Percentiles rank a stretch among this genome's conserved stretches.
These are phyloP conservation scores for Mimosa pudica DNA, from an alignment of 306 rosid species.

Conservation along the genomic window DNA sequence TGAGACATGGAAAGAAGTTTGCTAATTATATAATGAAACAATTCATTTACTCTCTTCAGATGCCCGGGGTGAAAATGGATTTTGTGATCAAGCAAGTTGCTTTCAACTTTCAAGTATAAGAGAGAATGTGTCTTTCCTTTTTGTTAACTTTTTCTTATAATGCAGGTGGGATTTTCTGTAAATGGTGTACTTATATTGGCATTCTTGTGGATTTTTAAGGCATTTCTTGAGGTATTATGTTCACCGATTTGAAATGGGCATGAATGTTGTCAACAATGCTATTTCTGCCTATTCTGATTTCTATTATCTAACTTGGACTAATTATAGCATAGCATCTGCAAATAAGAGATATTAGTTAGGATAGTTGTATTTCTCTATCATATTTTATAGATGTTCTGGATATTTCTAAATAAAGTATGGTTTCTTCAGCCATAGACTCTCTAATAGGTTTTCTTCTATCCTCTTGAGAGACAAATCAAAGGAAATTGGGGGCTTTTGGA, in stretches of 20 bases:
- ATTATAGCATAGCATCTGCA: neutral
- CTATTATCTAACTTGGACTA: neutral
- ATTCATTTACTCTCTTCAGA: neutral
- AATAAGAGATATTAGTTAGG: neutral
- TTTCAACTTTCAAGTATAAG: neutral
- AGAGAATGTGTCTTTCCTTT: neutral
- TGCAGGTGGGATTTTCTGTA: constrained; percentile 70
- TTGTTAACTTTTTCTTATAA: neutral
- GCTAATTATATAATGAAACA: neutral
- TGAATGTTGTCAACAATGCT: neutral
- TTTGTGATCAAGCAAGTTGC: neutral
- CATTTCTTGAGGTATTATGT: constrained; percentile 70
- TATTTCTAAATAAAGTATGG: too few species aligned
- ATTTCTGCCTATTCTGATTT: neutral
- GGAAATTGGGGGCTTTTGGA: neutral
- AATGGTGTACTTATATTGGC: constrained; percentile 69
- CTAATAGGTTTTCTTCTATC: neutral
- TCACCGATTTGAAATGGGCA: neutral
- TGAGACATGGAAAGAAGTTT: neutral
- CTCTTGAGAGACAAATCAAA: neutral
- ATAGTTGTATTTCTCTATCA: neutral
- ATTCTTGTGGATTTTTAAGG: constrained; percentile 72
- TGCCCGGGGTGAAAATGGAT: neutral
- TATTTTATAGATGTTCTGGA: constrained; percentile 5
- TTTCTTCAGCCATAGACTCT: too few species aligned